Base-by-base conservation (phyloP, 148 eudicot species). In the Rhododendron williamsianum region DNA sequence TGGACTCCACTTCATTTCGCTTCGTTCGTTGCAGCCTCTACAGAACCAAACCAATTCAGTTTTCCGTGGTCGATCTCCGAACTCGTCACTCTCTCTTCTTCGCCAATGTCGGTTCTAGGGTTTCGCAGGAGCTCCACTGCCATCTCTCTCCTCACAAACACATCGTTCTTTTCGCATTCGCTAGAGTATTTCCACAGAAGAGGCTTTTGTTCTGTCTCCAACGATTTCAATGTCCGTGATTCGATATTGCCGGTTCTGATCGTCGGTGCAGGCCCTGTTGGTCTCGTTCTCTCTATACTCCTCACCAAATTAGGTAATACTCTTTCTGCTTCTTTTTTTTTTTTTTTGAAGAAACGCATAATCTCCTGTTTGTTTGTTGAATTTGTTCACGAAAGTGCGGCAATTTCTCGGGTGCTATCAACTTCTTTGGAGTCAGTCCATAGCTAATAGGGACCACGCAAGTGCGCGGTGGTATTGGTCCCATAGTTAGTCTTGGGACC, bases 241-340 rank as follows among this genome's bases (percentile, higher is more conserved):
- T 81, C 91, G 8, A 56, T 90, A 4, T 85, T 97, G 82, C 99
- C 99, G 5, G 96, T 97, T 84, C 85, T 97, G 87, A 97, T 97
- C 69, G 98, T 97, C 81, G 99, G 99, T 74, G 99, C 94, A 21
- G 99, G 98, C 63, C 99, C 98, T 6, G 99, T 97, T 81, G 99
- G 99, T 1, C 92, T 97, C 79, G 89, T 89, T 88, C 98, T 97
- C 71, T 92, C 99, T 49, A 77, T 92, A 9, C 92, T 97, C 72
- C 95, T 97, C 81, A 93, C 98, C 18, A 97, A 97, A 90, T 88
- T 97, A 87, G 99, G 99, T 97, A 84, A 3, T 18, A 54, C 54
- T 11, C 41, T 81, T 54, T 81, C 86, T 67, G 4, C 33, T 80
- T 46, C 2, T 46, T 9, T 46, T 9, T 46, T 46, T 7, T 7